Percentiles rank a stretch among this genome's conserved stretches.
Evolutionary conservation across 106 monocot species (phyloP).

Genomic region (Platanthera zijinensis): DNA sequence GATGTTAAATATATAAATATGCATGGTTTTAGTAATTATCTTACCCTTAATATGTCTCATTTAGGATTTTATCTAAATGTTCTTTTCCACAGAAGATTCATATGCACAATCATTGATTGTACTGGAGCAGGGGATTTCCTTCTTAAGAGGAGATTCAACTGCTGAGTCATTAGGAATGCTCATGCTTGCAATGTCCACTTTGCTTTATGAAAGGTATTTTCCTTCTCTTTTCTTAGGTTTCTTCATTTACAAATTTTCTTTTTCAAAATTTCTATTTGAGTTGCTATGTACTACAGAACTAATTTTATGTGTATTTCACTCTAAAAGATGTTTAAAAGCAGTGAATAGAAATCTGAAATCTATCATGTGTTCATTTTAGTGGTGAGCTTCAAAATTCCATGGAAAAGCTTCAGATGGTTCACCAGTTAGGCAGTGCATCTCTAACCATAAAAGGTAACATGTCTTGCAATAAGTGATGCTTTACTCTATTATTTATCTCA

Average conservation of each 20-base stretch:
- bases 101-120: constrained; percentile 48
- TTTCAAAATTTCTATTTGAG: background rate
- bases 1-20: no score
- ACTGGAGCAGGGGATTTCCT: constrained; percentile 58
- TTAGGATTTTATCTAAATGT: background rate
- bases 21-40: background rate
- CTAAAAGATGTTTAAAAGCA: background rate
- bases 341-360: background rate
- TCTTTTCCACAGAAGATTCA: constrained; percentile 27
- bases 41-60: background rate
- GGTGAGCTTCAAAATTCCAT: constrained; percentile 57
- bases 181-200: constrained; percentile 67
- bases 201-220: constrained; percentile 59
- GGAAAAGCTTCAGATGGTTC: no score
- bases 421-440: constrained; percentile 25
- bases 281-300: background rate
- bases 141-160: constrained; percentile 14
- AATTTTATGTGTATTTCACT: background rate
- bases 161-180: constrained; percentile 32
- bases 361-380: constrained; percentile 21
- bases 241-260: background rate
- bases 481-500: background rate
- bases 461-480: background rate
- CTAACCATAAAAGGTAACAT: constrained; percentile 43
- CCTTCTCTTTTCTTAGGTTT: background rate